Evolutionary conservation across 177 flowering plant species (phyloP).

Genomic region (Vitis hybrid): DNA sequence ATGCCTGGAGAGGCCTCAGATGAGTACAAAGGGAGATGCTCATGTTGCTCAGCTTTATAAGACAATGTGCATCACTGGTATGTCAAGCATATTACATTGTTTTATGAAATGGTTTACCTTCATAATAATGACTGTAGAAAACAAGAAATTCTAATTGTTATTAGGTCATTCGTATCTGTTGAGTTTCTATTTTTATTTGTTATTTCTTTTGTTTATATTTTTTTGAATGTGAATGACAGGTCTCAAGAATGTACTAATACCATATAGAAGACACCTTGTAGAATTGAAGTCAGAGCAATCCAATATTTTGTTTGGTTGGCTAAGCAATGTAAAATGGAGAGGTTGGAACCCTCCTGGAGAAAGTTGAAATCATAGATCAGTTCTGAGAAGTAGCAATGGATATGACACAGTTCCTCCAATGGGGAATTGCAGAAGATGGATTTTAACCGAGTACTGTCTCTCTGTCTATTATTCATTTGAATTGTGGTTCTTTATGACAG

Average conservation of each 20-base stretch:
- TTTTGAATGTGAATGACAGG: constrained; percentile 44
- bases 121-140: background rate
- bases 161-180: background rate
- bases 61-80: constrained; percentile 89
- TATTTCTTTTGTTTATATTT: background rate
- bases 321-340: constrained; percentile 46
- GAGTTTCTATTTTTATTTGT: background rate
- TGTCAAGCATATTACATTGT: background rate
- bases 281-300: constrained; percentile 48
- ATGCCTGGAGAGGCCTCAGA: constrained; percentile 77
- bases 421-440: background rate
- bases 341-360: constrained; percentile 23
- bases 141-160: too few species aligned
- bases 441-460: background rate
- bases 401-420: background rate
- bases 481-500: background rate
- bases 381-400: background rate
- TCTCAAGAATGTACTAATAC: constrained; percentile 73
- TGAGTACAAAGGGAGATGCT: constrained; percentile 59
- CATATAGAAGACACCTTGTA: constrained; percentile 75
- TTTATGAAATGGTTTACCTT: background rate
- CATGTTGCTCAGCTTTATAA: constrained; percentile 63
- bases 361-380: constrained; percentile 8
- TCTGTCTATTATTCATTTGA: background rate
- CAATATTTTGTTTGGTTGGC: constrained; percentile 50